Evolutionary conservation across 1,139 yeast species (phyloP).

Genomic region (Meyerozyma sp.): DNA sequence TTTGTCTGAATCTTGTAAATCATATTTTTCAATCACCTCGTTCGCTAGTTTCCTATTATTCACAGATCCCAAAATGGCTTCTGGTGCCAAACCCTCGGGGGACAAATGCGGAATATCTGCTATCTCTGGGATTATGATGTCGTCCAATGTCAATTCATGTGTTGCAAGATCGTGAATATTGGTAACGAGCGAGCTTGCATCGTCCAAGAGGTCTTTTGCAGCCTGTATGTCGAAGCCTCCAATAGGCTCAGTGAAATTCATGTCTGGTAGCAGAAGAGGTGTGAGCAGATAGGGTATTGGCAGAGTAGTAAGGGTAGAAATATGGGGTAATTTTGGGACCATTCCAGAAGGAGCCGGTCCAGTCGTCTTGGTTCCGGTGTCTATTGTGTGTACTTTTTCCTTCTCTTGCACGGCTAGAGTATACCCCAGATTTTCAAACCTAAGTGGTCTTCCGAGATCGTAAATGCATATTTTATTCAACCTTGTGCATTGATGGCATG

Average conservation of each 20-base stretch:
- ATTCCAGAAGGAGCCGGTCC: too few species aligned
- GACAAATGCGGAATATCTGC: not conserved
- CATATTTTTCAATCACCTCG: not conserved
- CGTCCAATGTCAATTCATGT: constrained; percentile 1
- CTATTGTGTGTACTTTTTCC: not conserved
- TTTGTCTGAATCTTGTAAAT: constrained; percentile 3
- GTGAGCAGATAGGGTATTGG: not conserved
- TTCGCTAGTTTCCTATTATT: not conserved
- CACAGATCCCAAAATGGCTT: not conserved
- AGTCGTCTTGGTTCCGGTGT: not conserved
- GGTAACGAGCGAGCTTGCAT: constrained; percentile 9
- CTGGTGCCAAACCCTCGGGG: not conserved
- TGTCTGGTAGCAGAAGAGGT: not conserved
- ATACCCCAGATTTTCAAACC: not conserved
- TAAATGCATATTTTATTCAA: constrained; percentile 8
- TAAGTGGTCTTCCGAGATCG: not conserved
- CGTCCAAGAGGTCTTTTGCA: constrained; percentile 5
- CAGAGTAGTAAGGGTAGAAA: not conserved
- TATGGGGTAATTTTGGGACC: too few species aligned
- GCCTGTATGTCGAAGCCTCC: not conserved
- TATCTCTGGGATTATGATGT: not conserved
- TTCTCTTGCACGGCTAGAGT: not conserved
- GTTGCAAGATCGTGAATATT: constrained; percentile 8
- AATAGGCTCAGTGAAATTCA: not conserved
- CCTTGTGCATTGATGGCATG: constrained; percentile 11